A percentile compares a stretch with the other conserved stretches of the same genome.
These are phyloP conservation scores for Aureobasidium namibiae DNA, from an alignment of 2,329 filamentous ascomycete species.

Conservation along the genomic window DNA sequence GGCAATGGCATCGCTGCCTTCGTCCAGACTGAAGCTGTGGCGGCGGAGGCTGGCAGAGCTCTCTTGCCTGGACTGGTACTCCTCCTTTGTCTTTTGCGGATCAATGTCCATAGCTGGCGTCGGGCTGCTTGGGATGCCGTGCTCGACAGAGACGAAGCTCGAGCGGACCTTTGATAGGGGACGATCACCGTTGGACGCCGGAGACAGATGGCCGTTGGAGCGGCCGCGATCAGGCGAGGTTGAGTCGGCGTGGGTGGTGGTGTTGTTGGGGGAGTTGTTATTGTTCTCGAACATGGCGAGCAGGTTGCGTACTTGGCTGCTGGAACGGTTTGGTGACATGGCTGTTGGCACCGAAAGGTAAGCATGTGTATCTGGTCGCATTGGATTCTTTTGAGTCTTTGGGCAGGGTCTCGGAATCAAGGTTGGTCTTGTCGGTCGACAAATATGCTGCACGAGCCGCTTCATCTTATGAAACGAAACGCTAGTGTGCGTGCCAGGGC, in stretches of 20 bases:
- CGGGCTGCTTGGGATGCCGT: slow-evolving; percentile 12
- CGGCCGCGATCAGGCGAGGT: slow-evolving; percentile 36
- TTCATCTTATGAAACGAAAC: slow-evolving; percentile 9
- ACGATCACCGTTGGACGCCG: slow-evolving; percentile 22
- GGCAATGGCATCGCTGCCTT: slow-evolving; percentile 26
- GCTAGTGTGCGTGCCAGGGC: slow-evolving; percentile 3
- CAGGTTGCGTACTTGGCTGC: slow-evolving; percentile 39
- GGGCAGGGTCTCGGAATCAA: neutral
- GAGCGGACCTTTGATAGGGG: slow-evolving; percentile 38
- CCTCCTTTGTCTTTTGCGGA: slow-evolving; percentile 6
- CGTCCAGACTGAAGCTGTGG: slow-evolving; percentile 35
- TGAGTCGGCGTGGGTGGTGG: slow-evolving; percentile 19
- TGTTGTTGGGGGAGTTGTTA: neutral
- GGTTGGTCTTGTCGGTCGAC: slow-evolving; percentile 2
- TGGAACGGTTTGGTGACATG: slow-evolving; percentile 36
- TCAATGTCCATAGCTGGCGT: slow-evolving; percentile 13
- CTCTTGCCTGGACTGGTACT: slow-evolving; percentile 4
- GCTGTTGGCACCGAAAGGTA: slow-evolving; percentile 24
- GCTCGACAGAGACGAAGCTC: slow-evolving; percentile 41
- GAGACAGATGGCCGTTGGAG: slow-evolving; percentile 26
- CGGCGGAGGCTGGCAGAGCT: slow-evolving; percentile 25
- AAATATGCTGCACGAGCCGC: slow-evolving; percentile 9
- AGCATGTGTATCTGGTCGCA: slow-evolving; percentile 5
- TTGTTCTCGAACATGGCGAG: slow-evolving; percentile 43
- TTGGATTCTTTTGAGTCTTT: slow-evolving; percentile 4